Evolutionary conservation across 768 basidiomycete genomes (phyloP).

Genomic region (Lentinula raphanica): DNA sequence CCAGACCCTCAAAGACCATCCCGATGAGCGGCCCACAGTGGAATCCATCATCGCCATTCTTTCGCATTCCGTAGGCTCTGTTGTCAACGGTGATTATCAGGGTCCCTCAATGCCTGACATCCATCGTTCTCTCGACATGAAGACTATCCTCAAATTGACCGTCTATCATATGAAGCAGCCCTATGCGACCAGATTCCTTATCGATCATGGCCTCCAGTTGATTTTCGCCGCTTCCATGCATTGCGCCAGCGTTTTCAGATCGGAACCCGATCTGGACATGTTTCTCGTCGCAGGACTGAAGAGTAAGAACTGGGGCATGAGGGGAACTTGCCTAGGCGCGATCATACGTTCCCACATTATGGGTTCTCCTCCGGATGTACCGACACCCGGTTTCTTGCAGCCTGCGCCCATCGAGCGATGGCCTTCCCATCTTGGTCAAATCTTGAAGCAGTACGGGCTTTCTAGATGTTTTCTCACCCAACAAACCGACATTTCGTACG

Average conservation of each 20-base stretch:
- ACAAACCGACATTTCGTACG: too few species aligned
- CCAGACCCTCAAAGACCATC: conserved; percentile 41
- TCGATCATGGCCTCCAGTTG: conserved; percentile 50
- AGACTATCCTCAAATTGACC: conserved; percentile 37
- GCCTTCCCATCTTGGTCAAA: too few species aligned
- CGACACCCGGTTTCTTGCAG: too few species aligned
- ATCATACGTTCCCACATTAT: too few species aligned
- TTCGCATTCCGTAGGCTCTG: conserved; percentile 44
- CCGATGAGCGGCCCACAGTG: conserved; percentile 43
- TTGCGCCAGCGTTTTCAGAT: conserved; percentile 39
- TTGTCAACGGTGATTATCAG: conserved; percentile 19
- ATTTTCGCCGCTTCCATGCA: conserved; percentile 39
- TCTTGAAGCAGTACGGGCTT: too few species aligned
- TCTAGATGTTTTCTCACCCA: too few species aligned
- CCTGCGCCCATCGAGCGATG: too few species aligned
- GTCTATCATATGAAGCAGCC: conserved; percentile 41
- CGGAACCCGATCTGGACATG: conserved; percentile 35
- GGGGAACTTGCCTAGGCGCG: conserved; percentile 47
- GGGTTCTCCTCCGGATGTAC: too few species aligned
- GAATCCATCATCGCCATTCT: conserved; percentile 51
- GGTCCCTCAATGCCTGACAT: conserved; percentile 25
- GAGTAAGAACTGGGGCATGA: conserved; percentile 47
- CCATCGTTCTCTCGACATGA: conserved; percentile 34
- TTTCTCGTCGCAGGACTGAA: conserved; percentile 54
- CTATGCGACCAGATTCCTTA: conserved; percentile 31